These are phyloP conservation scores for Conticribra weissflogii DNA, from an alignment of 108 stramenopile genomes.

Conservation along the genomic window DNA sequence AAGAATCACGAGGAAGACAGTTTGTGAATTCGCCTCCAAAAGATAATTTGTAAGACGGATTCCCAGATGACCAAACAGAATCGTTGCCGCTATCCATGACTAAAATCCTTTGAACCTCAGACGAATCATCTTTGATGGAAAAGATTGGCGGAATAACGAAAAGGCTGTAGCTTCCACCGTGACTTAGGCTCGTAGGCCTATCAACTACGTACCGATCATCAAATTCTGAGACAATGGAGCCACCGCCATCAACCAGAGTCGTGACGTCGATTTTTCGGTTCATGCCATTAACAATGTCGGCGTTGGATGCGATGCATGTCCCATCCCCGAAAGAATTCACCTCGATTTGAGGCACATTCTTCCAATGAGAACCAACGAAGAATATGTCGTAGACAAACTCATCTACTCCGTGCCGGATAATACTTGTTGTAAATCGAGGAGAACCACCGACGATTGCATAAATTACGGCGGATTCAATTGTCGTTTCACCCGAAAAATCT, in stretches of 20 bases:
- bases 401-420: constrained; percentile 48
- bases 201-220: constrained; percentile 38
- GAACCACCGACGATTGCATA: constrained; percentile 36
- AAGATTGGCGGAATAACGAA: constrained; percentile 49
- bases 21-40: constrained; percentile 45
- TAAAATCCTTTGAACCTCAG: constrained; percentile 43
- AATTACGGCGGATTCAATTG: constrained; percentile 21
- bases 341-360: constrained; percentile 54
- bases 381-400: constrained; percentile 78
- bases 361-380: constrained; percentile 68
- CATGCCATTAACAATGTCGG: constrained; percentile 47
- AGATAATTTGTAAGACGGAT: constrained; percentile 45
- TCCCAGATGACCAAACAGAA: constrained; percentile 37
- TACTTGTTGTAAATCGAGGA: constrained; percentile 50
- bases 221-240: constrained; percentile 21
- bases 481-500: constrained; percentile 35
- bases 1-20: constrained; percentile 56
- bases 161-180: constrained; percentile 26
- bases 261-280: constrained; percentile 51
- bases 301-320: constrained; percentile 31
- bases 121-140: constrained; percentile 31
- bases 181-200: constrained; percentile 10
- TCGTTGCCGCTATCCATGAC: constrained; percentile 43
- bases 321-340: constrained; percentile 61
- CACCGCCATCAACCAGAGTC: constrained; percentile 51